Base-by-base conservation (phyloP, 768 basidiomycete species). In the Antrodiella citrinella region DNA sequence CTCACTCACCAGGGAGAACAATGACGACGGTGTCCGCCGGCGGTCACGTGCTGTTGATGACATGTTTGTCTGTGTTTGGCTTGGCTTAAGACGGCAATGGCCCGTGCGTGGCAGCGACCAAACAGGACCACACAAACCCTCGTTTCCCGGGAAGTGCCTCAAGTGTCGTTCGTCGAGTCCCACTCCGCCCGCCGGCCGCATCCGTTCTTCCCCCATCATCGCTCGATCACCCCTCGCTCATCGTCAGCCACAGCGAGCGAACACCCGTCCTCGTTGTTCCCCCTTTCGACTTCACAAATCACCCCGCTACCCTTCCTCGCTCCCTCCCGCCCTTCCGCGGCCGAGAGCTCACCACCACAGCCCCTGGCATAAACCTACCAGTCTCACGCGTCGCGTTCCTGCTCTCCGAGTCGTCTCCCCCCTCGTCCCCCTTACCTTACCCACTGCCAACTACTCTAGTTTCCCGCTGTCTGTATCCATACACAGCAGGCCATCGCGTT, bases 191-290 rank as follows among this genome's bases (percentile, higher is more conserved):
- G 66, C 53, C 71, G 70, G 69, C 67, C 68, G 65, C 69, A 68
- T 65, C 66, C 70, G 67, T 71, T 69, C 68, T 67, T 69, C 60
- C 65, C 66, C 65, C 70, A 65, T 67, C 71, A 67, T 64, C 70
- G 64, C 68, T 72, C 65, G 70, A 74, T 72, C 74, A 69, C 35
- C 10, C 18, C 18, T 38, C 35, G n/a, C n/a, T n/a, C n/a, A n/a
- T n/a, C n/a, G n/a, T n/a, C n/a, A n/a, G n/a, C n/a, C n/a, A n/a
- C n/a, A n/a, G n/a, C n/a, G n/a, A n/a, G n/a, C 35, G 18, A 18
- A 38, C 35, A 18, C 18, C 35, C 67, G 61, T 54, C 55, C 61
- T 53, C 72, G 67, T 66, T 69, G 73, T 70, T 69, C 62, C 57
- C 67, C 65, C 63, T 73, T 71, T 68, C 69, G 72, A 66, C 64